phyloP scores from a whole-genome alignment of 2,329 filamentous ascomycete species.

The Pseudopyrenochaeta lycopersici region DNA sequence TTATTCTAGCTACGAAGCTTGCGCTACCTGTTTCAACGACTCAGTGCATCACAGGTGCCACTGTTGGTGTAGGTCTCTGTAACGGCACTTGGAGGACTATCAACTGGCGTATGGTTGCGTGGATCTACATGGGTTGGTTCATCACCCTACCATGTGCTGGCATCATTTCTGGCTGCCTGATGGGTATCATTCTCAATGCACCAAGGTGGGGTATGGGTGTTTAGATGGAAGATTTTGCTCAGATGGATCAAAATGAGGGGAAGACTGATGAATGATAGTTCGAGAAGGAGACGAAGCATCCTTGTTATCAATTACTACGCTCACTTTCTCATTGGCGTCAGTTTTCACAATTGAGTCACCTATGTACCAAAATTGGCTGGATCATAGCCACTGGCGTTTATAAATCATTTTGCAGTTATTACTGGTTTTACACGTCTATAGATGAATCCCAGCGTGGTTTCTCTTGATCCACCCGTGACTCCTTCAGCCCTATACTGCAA shows the following conservation, averaged over 20 bases:
- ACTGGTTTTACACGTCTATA: too few relatives aligned
- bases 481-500: too few relatives aligned
- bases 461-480: too few relatives aligned
- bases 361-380: too few relatives aligned
- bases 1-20: constrained; percentile 70
- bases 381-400: too few relatives aligned
- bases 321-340: too few relatives aligned
- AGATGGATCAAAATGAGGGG: background rate
- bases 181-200: constrained; percentile 70
- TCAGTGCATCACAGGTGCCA: constrained; percentile 59
- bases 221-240: background rate
- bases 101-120: constrained; percentile 54
- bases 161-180: constrained; percentile 65
- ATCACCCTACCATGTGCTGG: constrained; percentile 56
- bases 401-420: too few relatives aligned
- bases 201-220: constrained; percentile 51
- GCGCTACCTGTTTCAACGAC: constrained; percentile 65
- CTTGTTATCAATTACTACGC: too few relatives aligned
- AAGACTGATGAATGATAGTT: background rate
- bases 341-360: too few relatives aligned
- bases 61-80: constrained; percentile 44
- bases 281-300: too few relatives aligned
- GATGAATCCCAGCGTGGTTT: too few relatives aligned
- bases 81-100: constrained; percentile 50
- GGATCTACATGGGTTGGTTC: constrained; percentile 57